A percentile compares a stretch with the other conserved stretches of the same genome.
Conservation (phyloP, 1,139 yeast genomes). For the Geotrichum bryndzae region DNA sequence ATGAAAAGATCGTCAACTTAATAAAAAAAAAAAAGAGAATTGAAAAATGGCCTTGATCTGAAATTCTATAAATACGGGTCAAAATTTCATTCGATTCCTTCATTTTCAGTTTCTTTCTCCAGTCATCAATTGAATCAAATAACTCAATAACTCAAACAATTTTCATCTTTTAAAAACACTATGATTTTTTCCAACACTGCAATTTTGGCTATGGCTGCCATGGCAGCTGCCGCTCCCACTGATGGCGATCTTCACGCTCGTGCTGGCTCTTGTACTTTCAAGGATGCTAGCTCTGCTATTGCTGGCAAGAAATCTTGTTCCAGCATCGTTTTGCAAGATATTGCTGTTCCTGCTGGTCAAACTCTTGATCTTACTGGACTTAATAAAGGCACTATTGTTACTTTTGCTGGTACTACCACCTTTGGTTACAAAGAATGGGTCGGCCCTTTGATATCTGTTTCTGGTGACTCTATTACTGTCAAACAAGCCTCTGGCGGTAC, state of each 20-base stretch:
- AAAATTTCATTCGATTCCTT: too few species aligned
- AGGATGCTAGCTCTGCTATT: not conserved
- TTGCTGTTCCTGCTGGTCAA: slow-evolving; percentile 8
- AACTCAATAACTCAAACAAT: too few species aligned
- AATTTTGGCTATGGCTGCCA: not conserved
- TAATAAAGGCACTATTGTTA: slow-evolving; percentile 3
- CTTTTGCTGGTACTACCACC: slow-evolving; percentile 8
- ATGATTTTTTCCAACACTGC: slow-evolving; percentile 2
- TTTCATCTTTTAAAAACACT: not conserved
- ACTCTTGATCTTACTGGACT: slow-evolving; percentile 8
- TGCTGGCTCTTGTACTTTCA: slow-evolving; percentile 1
- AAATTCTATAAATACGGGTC: too few species aligned
- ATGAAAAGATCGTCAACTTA: too few species aligned
- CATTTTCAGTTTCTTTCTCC: too few species aligned
- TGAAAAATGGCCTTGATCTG: too few species aligned
- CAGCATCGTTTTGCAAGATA: not conserved
- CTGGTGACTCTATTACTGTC: slow-evolving; percentile 6
- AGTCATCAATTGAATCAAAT: too few species aligned
- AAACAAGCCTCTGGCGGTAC: slow-evolving; percentile 7
- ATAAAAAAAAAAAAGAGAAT: too few species aligned
- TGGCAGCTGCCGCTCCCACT: slow-evolving; percentile 6
- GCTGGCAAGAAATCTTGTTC: slow-evolving; percentile 6
- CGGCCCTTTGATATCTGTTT: slow-evolving; percentile 7
- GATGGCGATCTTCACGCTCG: slow-evolving; percentile 7
- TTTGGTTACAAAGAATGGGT: slow-evolving; percentile 7